phyloP scores from a whole-genome alignment of 179 eudicot species.

The Sideroxylon spinosum region DNA sequence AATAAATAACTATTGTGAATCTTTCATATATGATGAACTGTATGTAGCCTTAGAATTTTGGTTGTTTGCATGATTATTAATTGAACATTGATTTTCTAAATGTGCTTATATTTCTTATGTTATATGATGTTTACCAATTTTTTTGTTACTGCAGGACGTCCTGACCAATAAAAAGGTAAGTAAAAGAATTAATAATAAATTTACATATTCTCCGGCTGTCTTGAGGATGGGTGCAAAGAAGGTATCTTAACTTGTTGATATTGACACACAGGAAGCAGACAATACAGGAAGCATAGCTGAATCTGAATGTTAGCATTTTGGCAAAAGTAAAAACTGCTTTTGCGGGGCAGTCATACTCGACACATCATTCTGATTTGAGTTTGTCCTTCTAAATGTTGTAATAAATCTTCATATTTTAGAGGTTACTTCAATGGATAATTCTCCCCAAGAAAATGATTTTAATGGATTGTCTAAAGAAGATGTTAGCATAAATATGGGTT shows the following conservation, averaged over 20 bases:
- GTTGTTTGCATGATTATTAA: background rate
- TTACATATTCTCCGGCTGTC: background rate
- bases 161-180: background rate
- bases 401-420: background rate
- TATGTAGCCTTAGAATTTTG: background rate
- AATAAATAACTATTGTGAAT: background rate
- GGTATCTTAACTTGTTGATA: background rate
- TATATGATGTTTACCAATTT: background rate
- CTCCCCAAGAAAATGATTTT: background rate
- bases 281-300: background rate
- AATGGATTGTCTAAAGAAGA: background rate
- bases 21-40: background rate
- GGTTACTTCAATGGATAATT: background rate
- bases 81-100: background rate
- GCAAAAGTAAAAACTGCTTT: background rate
- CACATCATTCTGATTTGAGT: background rate
- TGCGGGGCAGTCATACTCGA: background rate
- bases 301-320: background rate
- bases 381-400: background rate
- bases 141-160: background rate
- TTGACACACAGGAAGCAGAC: background rate
- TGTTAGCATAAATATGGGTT: background rate
- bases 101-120: background rate
- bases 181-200: background rate
- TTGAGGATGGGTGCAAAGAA: background rate